Percentiles rank a stretch among this genome's conserved stretches.
phyloP scores from a whole-genome alignment of 106 monocot genomes.

The Platanthera zijinensis region DNA sequence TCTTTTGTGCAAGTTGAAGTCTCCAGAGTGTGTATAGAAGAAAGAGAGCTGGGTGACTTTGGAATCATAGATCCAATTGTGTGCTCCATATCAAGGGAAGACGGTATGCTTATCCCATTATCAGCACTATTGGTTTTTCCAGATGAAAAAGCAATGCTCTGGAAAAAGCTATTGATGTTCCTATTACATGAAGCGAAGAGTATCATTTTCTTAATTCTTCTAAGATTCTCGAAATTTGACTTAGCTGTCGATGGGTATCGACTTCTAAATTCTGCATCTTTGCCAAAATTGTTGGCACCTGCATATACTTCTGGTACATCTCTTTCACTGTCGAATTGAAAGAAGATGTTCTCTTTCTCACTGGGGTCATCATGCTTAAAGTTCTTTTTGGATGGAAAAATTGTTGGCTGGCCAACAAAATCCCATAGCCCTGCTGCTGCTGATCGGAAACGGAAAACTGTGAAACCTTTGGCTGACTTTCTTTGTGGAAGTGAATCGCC shows the following conservation, averaged over 20 bases:
- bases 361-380: slow-evolving; percentile 12
- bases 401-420: slow-evolving; percentile 40
- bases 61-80: slow-evolving; percentile 5
- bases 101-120: background rate
- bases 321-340: slow-evolving; percentile 8
- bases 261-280: slow-evolving; percentile 7
- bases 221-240: slow-evolving; percentile 37
- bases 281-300: background rate
- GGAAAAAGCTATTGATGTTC: slow-evolving; percentile 13
- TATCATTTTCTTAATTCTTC: slow-evolving; percentile 34
- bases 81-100: background rate
- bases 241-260: slow-evolving; percentile 15
- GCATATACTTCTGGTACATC: background rate
- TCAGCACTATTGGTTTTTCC: slow-evolving; percentile 1
- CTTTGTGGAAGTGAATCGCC: slow-evolving; percentile 9
- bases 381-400: slow-evolving; percentile 15
- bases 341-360: slow-evolving; percentile 14
- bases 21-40: slow-evolving; percentile 12
- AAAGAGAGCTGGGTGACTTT: slow-evolving; percentile 15
- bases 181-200: slow-evolving; percentile 34
- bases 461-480: slow-evolving; percentile 21
- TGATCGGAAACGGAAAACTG: slow-evolving; percentile 47
- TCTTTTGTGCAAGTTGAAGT: slow-evolving; percentile 17
- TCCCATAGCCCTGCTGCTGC: slow-evolving; percentile 56
- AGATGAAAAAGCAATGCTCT: slow-evolving; percentile 14